Percentiles rank a stretch among this genome's conserved stretches.
Evolutionary conservation across 345 rosid species (phyloP).

Genomic region (Trapa bicornis): DNA sequence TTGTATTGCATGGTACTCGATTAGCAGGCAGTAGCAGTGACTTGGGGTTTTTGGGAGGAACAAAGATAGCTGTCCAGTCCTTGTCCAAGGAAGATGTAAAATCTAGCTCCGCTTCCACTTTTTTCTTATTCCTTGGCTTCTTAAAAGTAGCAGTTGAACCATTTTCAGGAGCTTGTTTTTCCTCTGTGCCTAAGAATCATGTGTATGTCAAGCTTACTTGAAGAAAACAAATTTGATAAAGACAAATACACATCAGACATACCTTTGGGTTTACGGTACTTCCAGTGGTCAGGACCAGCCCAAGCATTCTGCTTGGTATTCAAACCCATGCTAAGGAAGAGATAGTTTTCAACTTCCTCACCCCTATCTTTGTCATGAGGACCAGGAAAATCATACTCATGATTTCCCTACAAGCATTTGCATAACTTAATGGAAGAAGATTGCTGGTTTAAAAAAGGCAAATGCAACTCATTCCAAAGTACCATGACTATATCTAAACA

Average conservation of each 20-base stretch:
- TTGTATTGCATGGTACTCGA: no score
- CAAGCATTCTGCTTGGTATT: constrained; percentile 69
- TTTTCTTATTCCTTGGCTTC: constrained; percentile 15
- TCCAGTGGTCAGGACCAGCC: constrained; percentile 89
- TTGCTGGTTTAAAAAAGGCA: neutral
- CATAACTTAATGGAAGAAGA: neutral
- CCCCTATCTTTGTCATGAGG: constrained; percentile 36
- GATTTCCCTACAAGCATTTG: constrained; percentile 32
- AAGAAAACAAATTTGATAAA: constrained; percentile 1
- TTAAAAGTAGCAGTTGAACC: constrained; percentile 32
- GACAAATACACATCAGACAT: constrained; percentile 4
- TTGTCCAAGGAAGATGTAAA: no score
- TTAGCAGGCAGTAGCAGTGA: no score
- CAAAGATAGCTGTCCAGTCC: no score
- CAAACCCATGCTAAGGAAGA: constrained; percentile 38
- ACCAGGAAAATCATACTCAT: constrained; percentile 21
- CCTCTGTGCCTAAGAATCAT: constrained; percentile 27
- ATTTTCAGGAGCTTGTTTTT: constrained; percentile 31
- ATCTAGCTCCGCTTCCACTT: no score
- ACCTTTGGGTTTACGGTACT: constrained; percentile 11
- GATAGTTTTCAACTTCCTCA: constrained; percentile 13
- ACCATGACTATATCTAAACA: neutral
- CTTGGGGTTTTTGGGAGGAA: no score
- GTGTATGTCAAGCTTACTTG: neutral
- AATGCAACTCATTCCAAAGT: neutral